Evolutionary conservation across 1,284 basidiomycete species (phyloP), one percentile per base, ranked within the genome.

Genomic region (Exobasidium rhododendri): DNA sequence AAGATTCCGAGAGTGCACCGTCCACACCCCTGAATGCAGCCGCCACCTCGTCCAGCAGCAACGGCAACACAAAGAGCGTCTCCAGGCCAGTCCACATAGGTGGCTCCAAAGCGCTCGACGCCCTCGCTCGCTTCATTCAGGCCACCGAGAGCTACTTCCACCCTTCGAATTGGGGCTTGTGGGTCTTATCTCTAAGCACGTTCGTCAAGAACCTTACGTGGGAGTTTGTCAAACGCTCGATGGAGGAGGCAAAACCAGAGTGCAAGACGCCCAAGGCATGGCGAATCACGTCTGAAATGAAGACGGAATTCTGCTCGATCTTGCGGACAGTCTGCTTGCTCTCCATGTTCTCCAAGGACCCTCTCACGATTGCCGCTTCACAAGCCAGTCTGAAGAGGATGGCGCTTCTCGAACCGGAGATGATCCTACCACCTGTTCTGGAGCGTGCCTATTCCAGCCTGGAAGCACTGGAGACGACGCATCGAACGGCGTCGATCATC

Each of bases 101-200:
- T 0, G 94, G 96, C 6, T 93, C 89, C 3, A 89, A 86, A 75
- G 91, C 94, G 17, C 83, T 99, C 64, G 92, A 96, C 70, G 89
- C 92, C 26, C 83, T 98, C 28, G 89, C 92, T 68, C 88, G 88
- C 70, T 83, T 98, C 49, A 86, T 98, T 60, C 94, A 91, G 13
- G 94, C 91, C 66, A 92, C 90, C 4, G 96, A 99, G 79, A 89
- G 87, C 0, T 94, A 89, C 82, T 96, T 94, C 80, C 92, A 96
- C 79, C 91, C 91, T 3, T 77, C 75, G 28, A 78, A 78, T 83
- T 79, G 55, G 68, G 69, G 71, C 20, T 56, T 66, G 45, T 75
- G 69, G 69, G 67, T 73, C 54, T 79, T 84, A 85, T 62, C 89
- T 88, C 80, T 86, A 89, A 54, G 88, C 86, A 84, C 86, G 86